Conservation (phyloP, 768 basidiomycete species). For the Glaciozyma martinii region DNA sequence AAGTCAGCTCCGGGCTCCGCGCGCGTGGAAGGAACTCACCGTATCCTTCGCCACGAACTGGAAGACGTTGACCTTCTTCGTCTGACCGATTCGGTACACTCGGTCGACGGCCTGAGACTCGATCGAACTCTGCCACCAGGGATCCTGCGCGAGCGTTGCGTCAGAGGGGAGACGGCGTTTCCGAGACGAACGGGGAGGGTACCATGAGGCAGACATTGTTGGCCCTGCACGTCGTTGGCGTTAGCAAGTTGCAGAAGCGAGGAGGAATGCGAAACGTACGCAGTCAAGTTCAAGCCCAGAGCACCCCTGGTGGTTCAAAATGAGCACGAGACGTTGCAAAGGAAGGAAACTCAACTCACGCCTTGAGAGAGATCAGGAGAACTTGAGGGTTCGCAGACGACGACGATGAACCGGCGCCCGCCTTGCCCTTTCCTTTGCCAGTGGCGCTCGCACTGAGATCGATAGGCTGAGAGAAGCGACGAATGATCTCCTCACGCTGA, state of each 20-base stretch:
- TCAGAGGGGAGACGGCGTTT: too few species aligned
- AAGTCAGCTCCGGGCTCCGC: not conserved
- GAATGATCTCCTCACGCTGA: conserved; percentile 20
- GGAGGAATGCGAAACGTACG: too few species aligned
- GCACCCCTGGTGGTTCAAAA: not conserved
- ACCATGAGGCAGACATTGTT: too few species aligned
- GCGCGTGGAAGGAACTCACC: not conserved
- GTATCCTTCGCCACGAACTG: conserved; percentile 23
- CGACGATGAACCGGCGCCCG: not conserved
- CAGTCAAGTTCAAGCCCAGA: conserved; percentile 10
- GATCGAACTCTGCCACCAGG: conserved; percentile 15
- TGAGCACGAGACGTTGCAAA: not conserved
- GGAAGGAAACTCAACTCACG: not conserved
- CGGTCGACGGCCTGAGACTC: conserved; percentile 25
- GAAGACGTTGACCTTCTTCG: not conserved
- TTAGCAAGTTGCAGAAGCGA: too few species aligned
- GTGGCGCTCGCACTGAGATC: not conserved
- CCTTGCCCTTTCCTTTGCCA: too few species aligned
- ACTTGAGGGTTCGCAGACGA: conserved; percentile 1
- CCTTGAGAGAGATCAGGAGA: conserved; percentile 19
- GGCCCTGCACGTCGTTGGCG: too few species aligned
- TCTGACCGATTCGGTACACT: conserved; percentile 22
- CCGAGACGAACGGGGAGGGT: too few species aligned
- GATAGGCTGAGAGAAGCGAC: conserved; percentile 4
- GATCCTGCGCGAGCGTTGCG: too few species aligned